These are phyloP conservation scores for Fusarium illudens DNA, from an alignment of 2,329 filamentous ascomycete species.

Conservation along the genomic window DNA sequence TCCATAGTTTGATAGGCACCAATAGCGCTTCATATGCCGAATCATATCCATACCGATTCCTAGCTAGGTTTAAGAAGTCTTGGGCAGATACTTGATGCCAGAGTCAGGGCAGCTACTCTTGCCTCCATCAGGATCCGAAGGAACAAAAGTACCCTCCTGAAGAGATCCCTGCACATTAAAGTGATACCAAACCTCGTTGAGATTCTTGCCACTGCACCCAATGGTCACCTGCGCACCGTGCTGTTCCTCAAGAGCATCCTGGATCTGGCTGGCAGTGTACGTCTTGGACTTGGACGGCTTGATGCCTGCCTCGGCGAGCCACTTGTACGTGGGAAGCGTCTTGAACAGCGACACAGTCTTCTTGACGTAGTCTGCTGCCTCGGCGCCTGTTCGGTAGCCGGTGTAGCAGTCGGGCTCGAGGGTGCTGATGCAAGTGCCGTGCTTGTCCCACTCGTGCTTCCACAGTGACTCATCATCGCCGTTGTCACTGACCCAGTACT, in stretches of 20 bases:
- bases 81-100: slow-evolving; percentile 44
- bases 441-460: slow-evolving; percentile 80
- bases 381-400: slow-evolving; percentile 66
- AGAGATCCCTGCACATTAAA: slow-evolving; percentile 68
- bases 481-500: slow-evolving; percentile 75
- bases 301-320: slow-evolving; percentile 69
- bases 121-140: slow-evolving; percentile 63
- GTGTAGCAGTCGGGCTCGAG: slow-evolving; percentile 73
- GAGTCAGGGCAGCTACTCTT: slow-evolving; percentile 63
- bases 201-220: slow-evolving; percentile 58
- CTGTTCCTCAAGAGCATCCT: slow-evolving; percentile 63
- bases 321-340: slow-evolving; percentile 69
- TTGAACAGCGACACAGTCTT: slow-evolving; percentile 72
- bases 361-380: slow-evolving; percentile 75
- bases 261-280: slow-evolving; percentile 67
- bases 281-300: slow-evolving; percentile 61
- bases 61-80: slow-evolving; percentile 21
- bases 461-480: slow-evolving; percentile 73
- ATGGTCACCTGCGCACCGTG: slow-evolving; percentile 66
- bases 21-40: too few relatives aligned
- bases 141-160: slow-evolving; percentile 67
- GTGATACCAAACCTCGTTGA: slow-evolving; percentile 69
- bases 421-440: slow-evolving; percentile 78
- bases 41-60: too few relatives aligned
- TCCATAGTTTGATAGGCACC: too few relatives aligned